Base-by-base conservation (phyloP, 2,329 filamentous ascomycete species). In the Epichloe elymi region DNA sequence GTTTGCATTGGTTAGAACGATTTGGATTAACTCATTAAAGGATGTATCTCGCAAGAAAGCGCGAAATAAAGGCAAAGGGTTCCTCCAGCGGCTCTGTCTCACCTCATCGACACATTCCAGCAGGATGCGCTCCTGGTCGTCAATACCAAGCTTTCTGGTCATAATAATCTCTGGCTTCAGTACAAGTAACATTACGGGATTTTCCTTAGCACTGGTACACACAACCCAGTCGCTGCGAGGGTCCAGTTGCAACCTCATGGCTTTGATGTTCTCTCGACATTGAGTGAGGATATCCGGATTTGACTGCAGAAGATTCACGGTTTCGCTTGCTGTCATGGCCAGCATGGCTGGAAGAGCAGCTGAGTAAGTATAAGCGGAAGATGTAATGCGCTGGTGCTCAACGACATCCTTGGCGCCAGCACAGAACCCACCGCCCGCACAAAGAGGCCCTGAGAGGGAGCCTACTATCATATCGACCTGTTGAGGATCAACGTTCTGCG, bases 391-490 rank as follows among this genome's bases (percentile, higher is more conserved):
- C 70, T 98, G 93, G 64, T 98, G 93, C 66, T 94, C 88, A 17
- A 97, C 87, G 17, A 97, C 90, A 63, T 96, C 93, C 57, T 84
- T 83, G 39, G 85, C 84, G 17, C 90, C 91, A 15, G 91, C 90
- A 65, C 93, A 98, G 74, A 98, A 98, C 15, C 93, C 93, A 59
- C 94, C 93, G 51, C 90, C 91, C 10, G 88, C 89, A 63, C 91
- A 93, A 38, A 98, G 76, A 15, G 90, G 86, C 2, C 93, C 91
- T 12, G 91, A 83, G 44, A 98, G 80, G 37, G 88, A 95, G 42
- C 94, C 93, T 49, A 97, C 80, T 58, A 98, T 91, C 89, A 98
- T 96, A 71, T 98, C 93, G 47, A 98, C 83, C 63, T 95, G 86
- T 10, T 85, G 81, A 0, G 91, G 83, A 65, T 97, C 93, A 17